phyloP scores from a whole-genome alignment of 2,329 filamentous ascomycete genomes.

The Fusarium cyanostomum region DNA sequence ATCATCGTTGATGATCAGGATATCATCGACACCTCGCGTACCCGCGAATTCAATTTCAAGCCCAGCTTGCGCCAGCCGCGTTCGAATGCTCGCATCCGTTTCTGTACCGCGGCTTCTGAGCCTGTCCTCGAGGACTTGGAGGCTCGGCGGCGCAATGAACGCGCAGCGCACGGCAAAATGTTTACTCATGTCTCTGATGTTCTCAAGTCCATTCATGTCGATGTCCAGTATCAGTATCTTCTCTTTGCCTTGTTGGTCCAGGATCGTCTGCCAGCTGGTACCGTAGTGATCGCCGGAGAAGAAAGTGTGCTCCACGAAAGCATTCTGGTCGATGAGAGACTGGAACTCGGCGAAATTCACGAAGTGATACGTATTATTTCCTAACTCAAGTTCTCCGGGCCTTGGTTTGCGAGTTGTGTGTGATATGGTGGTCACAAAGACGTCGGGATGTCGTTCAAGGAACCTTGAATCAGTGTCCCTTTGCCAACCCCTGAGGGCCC shows the following conservation, averaged over 20 bases:
- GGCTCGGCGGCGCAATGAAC: neutral
- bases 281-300: neutral
- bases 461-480: neutral
- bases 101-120: fast-evolving
- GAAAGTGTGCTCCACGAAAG: neutral
- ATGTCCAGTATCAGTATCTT: neutral
- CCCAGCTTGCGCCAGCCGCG: neutral
- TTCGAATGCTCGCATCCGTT: neutral
- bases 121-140: fast-evolving
- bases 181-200: neutral
- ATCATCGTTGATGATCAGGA: neutral
- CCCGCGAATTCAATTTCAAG: neutral
- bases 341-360: neutral
- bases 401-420: neutral
- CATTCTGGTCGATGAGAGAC: fast-evolving
- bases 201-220: neutral
- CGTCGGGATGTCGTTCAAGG: neutral
- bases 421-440: neutral
- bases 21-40: neutral
- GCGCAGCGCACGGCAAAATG: neutral
- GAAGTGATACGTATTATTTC: neutral
- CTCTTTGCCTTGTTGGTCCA: fast-evolving
- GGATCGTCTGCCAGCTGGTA: neutral
- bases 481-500: neutral
- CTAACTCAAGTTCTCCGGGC: fast-evolving